A percentile compares a stretch with the other conserved stretches of the same genome.
phyloP scores from a whole-genome alignment of 768 basidiomycete species.

The Boletus speciosus region DNA sequence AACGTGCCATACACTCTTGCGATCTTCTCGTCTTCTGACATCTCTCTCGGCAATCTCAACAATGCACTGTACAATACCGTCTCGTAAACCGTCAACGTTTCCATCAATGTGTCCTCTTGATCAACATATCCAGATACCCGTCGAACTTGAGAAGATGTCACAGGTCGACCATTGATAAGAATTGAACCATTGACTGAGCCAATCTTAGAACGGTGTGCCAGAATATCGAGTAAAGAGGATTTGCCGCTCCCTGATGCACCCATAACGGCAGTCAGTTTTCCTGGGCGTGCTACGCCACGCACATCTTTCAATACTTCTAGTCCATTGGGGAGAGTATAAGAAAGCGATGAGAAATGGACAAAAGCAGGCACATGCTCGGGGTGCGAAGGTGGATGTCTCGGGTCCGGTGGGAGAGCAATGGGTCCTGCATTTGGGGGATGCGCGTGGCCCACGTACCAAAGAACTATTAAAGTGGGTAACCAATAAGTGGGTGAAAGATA shows the following conservation, averaged over 20 bases:
- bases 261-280: conserved; percentile 94
- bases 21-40: conserved; percentile 95
- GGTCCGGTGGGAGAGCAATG: conserved; percentile 90
- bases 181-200: conserved; percentile 71
- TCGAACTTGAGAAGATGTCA: conserved; percentile 72
- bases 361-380: conserved; percentile 90
- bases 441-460: conserved; percentile 90
- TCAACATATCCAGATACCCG: conserved; percentile 93
- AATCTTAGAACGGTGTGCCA: conserved; percentile 85
- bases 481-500: background rate
- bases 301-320: conserved; percentile 76
- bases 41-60: conserved; percentile 85
- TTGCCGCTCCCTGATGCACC: conserved; percentile 96
- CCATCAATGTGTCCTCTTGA: conserved; percentile 97
- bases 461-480: conserved; percentile 39
- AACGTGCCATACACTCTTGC: conserved; percentile 92
- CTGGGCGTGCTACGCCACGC: conserved; percentile 80
- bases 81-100: conserved; percentile 96
- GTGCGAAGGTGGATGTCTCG: conserved; percentile 47
- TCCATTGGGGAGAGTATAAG: conserved; percentile 64
- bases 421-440: conserved; percentile 47
- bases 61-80: conserved; percentile 93
- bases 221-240: conserved; percentile 93
- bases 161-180: conserved; percentile 81
- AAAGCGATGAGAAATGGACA: conserved; percentile 83